Evolutionary conservation across 2,329 filamentous ascomycete genomes (phyloP), one percentile per base, ranked within the genome.

Genomic region (Beauveria scarabaeidicola): DNA sequence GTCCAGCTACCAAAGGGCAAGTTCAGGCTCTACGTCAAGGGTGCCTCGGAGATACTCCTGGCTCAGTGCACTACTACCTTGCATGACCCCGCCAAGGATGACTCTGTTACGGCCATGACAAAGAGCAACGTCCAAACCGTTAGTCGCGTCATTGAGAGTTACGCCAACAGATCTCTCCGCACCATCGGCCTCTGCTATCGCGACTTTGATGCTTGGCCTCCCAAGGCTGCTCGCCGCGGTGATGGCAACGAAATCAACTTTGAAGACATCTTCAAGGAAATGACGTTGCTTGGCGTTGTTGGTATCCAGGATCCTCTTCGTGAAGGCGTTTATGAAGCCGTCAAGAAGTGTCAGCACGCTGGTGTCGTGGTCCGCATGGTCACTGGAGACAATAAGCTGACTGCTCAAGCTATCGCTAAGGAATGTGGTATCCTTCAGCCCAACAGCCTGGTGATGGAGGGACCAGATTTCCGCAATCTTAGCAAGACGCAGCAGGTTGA

Each of bases 171-270:
- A 19, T 95, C 91, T 8, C 79, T 96, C 36, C 84, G 91, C 63
- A 95, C 91, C 1, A 95, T 96, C 65, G 90, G 87, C 47, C 81
- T 96, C 63, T 79, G 91, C 57, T 95, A 91, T 73, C 87, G 86
- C 59, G 91, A 96, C 66, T 96, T 94, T 65, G 83, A 89, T 25
- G 81, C 83, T 57, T 96, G 91, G 91, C 91, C 92, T 36, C 91
- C 91, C 5, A 81, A 78, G 62, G 80, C 81, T 52, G 82, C 80
- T 17, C 82, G 76, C 52, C 77, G 75, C 5, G 70, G 72, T n/a
- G 80, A 81, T 70, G 78, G 79, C 66, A 79, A 78, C 41, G 81
- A 87, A 59, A 79, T 85, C n/a, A 73, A 78, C 9, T 88, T 90
- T 63, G 85, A 88, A 50, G 79, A 85, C 57, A 72, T 90, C 17